Base-by-base conservation (phyloP, 2,329 filamentous ascomycete species). In the Calonectria crousiana region DNA sequence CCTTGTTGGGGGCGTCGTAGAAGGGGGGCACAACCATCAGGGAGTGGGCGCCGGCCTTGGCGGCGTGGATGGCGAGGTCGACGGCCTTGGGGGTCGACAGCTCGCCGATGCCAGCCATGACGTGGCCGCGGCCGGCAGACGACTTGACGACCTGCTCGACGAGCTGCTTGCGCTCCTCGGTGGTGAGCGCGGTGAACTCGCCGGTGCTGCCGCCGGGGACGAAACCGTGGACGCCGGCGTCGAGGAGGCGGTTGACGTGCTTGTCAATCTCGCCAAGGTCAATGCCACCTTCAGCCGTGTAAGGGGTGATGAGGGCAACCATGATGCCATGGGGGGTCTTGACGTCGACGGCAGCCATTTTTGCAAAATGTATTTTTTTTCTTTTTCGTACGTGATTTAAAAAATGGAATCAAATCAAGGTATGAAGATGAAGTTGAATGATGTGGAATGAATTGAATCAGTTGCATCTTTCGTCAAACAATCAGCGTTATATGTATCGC, bases 1-100 rank as follows among this genome's bases (percentile, higher is more conserved):
- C 80, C 26, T 87, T 75, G 72, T 80, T 86, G 36, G 86, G 81
- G 0, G 87, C 83, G 56, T 89, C 88, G 75, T 89, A 89, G 80
- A 86, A 89, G 0, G 88, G 88, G 6, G 88, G 88, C 0, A 89
- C 87, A 16, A 88, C 84, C 88, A 89, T 89, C 0, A 87, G 77
- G 0, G 87, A 86, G 2, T 83, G 81, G 0, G 87, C 87, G 6
- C 80, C 80, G 10, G 28, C 77, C 20, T 88, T 85, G 1, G 79
- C 79, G 20, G 73, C 73, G 28, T 75, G 73, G 26, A 72, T 34
- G 11, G 69, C 73, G 0, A 80, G 71, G 4, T 81, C 78, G 4
- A 88, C 78, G 1, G 80, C 72, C 0, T 74, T 76, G 0, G 74
- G 76, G 1, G 87, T 88, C 0, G 85, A 85, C 1, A 86, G 81